Evolutionary conservation across 2,329 filamentous ascomycete species (phyloP).

Genomic region (Simplicillium aogashimaense): DNA sequence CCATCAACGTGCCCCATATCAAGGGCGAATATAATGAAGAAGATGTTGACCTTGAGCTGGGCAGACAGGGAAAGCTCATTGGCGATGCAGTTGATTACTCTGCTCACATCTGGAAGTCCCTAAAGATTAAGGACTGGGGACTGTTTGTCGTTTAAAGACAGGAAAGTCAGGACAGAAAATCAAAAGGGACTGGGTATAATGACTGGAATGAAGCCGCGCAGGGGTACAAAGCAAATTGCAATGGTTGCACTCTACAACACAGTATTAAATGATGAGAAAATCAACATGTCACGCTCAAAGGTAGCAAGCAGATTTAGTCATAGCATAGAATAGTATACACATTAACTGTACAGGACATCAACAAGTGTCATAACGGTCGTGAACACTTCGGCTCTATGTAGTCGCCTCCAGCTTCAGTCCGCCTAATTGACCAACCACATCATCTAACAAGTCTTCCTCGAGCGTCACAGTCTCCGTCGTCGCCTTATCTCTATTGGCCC

Average conservation of each 20-base stretch:
- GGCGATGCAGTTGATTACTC: conserved; percentile 60
- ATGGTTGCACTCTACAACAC: neutral
- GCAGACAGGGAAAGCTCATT: conserved; percentile 57
- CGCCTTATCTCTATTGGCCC: conserved; percentile 24
- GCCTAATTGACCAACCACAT: conserved; percentile 13
- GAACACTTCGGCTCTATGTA: no score
- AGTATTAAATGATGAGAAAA: conserved; percentile 1
- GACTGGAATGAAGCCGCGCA: neutral
- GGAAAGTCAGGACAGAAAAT: neutral
- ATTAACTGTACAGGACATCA: no score
- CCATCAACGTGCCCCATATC: conserved; percentile 81
- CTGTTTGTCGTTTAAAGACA: conserved; percentile 46
- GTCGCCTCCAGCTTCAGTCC: conserved; percentile 14
- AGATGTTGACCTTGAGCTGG: conserved; percentile 57
- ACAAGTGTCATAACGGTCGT: conserved; percentile 3
- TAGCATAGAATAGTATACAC: conserved; percentile 4
- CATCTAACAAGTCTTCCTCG: conserved; percentile 8
- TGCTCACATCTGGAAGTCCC: conserved; percentile 57
- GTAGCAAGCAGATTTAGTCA: neutral
- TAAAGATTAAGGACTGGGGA: conserved; percentile 73
- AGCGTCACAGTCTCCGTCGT: conserved; percentile 1
- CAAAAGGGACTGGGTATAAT: neutral
- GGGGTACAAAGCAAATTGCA: neutral
- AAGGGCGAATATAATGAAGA: conserved; percentile 63
- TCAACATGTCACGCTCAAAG: no score